Base-by-base conservation (phyloP, 2,329 filamentous ascomycete genomes). In the Arthrobotrys conoides region DNA sequence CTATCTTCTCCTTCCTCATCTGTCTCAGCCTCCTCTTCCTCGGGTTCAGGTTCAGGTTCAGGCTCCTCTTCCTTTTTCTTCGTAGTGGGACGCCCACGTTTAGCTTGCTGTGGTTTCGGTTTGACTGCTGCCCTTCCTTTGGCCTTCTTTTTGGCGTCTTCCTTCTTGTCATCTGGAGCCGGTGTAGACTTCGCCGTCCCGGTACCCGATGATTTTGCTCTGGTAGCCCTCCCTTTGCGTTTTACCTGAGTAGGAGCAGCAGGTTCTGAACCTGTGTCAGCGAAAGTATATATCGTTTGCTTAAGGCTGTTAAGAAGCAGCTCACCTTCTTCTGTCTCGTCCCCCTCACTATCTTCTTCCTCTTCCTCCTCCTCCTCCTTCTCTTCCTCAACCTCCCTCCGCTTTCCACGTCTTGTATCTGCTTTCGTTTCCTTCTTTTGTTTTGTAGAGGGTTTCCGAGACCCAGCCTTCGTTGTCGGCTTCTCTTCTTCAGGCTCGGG, bases 381-480 rank as follows among this genome's bases (percentile, higher is more conserved):
- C 14, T 83, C 82, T 33, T 82, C 81, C 78, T 72, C 76, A 49
- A 44, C 64, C 59, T 81, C 69, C 44, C 36, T 77, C 53, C 75
- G 57, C 69, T 70, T 79, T 76, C 80, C 48, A 72, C 75, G 33
- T 72, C 76, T 57, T 63, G 87, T 87, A 30, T 71, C 72, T 24
- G 63, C 70, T 33, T 77, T 77, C 5, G 68, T 71, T 61, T 86
- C 86, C 78, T 88, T 87, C 81, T 86, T 87, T 85, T 85, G 59
- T 85, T 84, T 84, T 86, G 84, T 82, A 88, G 88, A 71, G 85
- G 78, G 18, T 87, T 86, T 77, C 86, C 84, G 82, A 86, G 88
- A 0, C 8, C 36, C 20, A n/a, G 55, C 20, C 46, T 71, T 72
- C 12, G 65, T 46, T 16, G 55, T 49, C 3, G 64, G 66, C 10